Evolutionary conservation across 768 basidiomycete species (phyloP), one percentile per base, ranked within the genome.

Genomic region (Mycena indigotica): DNA sequence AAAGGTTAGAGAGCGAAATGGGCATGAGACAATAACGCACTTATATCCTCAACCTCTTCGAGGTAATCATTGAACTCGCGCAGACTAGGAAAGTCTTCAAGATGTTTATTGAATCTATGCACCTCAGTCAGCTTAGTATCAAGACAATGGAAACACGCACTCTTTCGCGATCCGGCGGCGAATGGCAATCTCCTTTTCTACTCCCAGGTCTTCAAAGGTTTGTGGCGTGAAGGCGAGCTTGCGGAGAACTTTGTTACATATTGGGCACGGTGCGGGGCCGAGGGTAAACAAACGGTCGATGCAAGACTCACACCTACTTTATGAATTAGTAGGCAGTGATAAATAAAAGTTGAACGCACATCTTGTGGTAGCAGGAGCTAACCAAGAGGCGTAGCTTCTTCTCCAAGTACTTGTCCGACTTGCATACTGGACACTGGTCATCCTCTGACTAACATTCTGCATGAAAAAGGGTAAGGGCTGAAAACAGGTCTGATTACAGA

Each of bases 321-420:
- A 10, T 38, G 41, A 23, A 21, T 44, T 5, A 44, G 41, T 21
- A 16, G 26, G 21, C 8, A 32, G 15, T 40, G 28, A 52, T 23
- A n/a, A 44, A n/a, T 44, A 40, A 41, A 44, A 19, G 40, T 50
- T 56, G 45, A 29, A 72, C 78, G 60, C 63, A 95, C 97, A 98
- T 96, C 82, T 97, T 97, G 75, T 99, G 97, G 73, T 97, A 99
- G 71, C 97, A 99, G 16, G 93, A 88, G 72, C 92, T 94, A 65
- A 99, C 95, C 49, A 98, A 83, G 35, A 99, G 80, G 40, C 96
- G 85, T 29, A 99, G 78, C 68, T 95, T 96, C 21, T 95, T 93
- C 66, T 98, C 97, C 57, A 97, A 79, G 70, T 97, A 98, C 53
- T 96, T 79, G 71, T 99, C 97, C 38, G 93, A 95, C 72, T 94